A percentile compares a stretch with the other conserved stretches of the same genome.
Conservation (phyloP, 352 stramenopile species). For the Pythium monospermum region DNA sequence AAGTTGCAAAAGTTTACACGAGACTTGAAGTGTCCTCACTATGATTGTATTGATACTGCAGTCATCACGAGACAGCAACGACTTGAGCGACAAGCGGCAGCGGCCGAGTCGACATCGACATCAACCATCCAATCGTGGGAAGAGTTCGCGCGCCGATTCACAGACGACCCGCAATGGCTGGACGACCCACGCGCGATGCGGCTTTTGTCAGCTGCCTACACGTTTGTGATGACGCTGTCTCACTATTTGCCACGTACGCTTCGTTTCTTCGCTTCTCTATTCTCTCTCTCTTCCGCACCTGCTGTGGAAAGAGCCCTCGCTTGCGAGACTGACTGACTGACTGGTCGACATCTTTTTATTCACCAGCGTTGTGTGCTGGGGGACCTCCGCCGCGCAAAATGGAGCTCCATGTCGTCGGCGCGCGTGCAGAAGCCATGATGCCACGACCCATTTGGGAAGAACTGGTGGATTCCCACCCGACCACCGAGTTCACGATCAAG, state of each 20-base stretch:
- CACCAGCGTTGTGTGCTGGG: neutral
- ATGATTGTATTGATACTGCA: neutral
- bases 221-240: slow-evolving; percentile 58
- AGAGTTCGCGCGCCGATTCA: slow-evolving; percentile 41
- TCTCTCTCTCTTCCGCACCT: too few relatives aligned
- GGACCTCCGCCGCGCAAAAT: slow-evolving; percentile 1
- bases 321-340: too few relatives aligned
- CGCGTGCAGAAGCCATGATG: slow-evolving; percentile 71
- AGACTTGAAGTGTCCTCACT: neutral
- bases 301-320: too few relatives aligned
- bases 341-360: neutral
- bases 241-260: slow-evolving; percentile 22
- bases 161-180: slow-evolving; percentile 27
- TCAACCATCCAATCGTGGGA: slow-evolving; percentile 25
- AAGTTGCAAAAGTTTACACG: too few relatives aligned
- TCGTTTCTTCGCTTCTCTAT: too few relatives aligned
- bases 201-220: slow-evolving; percentile 64
- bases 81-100: neutral
- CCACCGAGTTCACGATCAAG: slow-evolving; percentile 34
- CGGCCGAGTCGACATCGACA: neutral
- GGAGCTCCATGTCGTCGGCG: slow-evolving; percentile 54
- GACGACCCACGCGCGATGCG: slow-evolving; percentile 28
- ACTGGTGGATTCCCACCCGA: slow-evolving; percentile 35
- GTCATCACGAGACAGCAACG: slow-evolving; percentile 3
- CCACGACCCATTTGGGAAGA: slow-evolving; percentile 66